phyloP scores from a whole-genome alignment of 345 rosid genomes.

The Populus ilicifolia region DNA sequence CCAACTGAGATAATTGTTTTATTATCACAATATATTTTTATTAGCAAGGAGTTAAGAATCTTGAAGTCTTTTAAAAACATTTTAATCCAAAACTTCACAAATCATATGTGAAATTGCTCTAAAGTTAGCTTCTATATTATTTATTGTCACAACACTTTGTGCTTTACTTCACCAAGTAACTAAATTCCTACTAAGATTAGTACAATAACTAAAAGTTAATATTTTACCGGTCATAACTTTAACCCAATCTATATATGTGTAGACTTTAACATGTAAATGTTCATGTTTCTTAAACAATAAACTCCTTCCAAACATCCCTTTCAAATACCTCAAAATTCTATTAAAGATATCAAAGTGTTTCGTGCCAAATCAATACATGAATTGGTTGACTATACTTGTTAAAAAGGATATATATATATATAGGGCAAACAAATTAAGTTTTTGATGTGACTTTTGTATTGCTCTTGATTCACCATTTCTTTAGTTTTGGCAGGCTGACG shows the following conservation, averaged over 20 bases:
- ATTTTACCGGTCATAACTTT: not conserved
- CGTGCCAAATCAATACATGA: not conserved
- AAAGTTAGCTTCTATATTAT: not conserved
- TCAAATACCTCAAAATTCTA: not conserved
- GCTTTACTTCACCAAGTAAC: not conserved
- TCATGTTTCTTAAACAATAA: not conserved
- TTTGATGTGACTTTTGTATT: too few species aligned
- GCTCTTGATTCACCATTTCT: not conserved
- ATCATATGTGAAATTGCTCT: not conserved
- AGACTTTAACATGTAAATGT: not conserved
- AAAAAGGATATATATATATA: not conserved
- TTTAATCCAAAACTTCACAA: not conserved
- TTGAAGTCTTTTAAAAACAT: not conserved
- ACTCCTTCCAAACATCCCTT: fast-evolving
- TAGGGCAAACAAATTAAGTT: not conserved
- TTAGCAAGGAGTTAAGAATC: not conserved
- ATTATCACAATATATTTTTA: too few species aligned
- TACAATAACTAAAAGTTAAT: not conserved
- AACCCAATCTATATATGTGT: not conserved
- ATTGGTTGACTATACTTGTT: not conserved
- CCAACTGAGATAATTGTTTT: too few species aligned
- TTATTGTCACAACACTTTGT: not conserved
- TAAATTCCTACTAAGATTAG: not conserved
- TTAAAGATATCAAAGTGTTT: not conserved
- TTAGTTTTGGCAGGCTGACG: not conserved